Evolutionary conservation across 352 stramenopile genomes (phyloP).

Genomic region (Globisporangium nodosum): DNA sequence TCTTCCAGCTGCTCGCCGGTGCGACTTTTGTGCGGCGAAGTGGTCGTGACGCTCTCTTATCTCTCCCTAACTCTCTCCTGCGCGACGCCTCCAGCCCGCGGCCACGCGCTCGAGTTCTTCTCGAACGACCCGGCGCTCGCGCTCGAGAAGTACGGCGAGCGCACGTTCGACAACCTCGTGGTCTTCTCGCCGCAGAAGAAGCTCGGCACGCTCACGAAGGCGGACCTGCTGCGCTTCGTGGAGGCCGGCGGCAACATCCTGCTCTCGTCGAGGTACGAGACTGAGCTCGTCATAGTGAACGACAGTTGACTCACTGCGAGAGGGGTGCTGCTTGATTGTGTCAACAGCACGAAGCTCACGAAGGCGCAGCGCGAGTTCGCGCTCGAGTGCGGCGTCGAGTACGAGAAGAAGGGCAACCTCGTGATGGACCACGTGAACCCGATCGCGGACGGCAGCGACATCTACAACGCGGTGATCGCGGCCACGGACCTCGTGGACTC

Average conservation of each 20-base stretch:
- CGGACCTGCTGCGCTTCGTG: slow-evolving; percentile 79
- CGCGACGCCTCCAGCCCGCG: slow-evolving; percentile 25
- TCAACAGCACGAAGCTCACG: slow-evolving; percentile 52
- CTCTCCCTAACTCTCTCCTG: background rate
- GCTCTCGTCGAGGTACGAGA: slow-evolving; percentile 36
- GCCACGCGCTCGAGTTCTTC: slow-evolving; percentile 64
- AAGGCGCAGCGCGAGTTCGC: slow-evolving; percentile 84
- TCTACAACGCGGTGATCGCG: slow-evolving; percentile 74
- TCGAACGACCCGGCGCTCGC: slow-evolving; percentile 43
- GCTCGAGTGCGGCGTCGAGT: slow-evolving; percentile 83
- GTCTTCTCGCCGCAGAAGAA: slow-evolving; percentile 85
- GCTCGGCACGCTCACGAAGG: slow-evolving; percentile 56
- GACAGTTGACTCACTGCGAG: no score
- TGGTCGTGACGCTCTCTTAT: background rate
- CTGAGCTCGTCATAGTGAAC: no score
- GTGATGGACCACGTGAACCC: slow-evolving; percentile 86
- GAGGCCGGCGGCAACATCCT: slow-evolving; percentile 84
- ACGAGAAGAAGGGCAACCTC: slow-evolving; percentile 82
- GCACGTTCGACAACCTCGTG: slow-evolving; percentile 87
- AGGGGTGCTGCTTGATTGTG: background rate
- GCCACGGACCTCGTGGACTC: slow-evolving; percentile 68
- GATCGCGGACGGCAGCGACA: slow-evolving; percentile 47
- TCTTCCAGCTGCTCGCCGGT: slow-evolving; percentile 67
- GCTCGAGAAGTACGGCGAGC: slow-evolving; percentile 83
- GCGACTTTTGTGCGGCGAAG: slow-evolving; percentile 6